These are phyloP conservation scores for Aquilaria yunnanensis DNA, from an alignment of 345 rosid species.

Conservation along the genomic window DNA sequence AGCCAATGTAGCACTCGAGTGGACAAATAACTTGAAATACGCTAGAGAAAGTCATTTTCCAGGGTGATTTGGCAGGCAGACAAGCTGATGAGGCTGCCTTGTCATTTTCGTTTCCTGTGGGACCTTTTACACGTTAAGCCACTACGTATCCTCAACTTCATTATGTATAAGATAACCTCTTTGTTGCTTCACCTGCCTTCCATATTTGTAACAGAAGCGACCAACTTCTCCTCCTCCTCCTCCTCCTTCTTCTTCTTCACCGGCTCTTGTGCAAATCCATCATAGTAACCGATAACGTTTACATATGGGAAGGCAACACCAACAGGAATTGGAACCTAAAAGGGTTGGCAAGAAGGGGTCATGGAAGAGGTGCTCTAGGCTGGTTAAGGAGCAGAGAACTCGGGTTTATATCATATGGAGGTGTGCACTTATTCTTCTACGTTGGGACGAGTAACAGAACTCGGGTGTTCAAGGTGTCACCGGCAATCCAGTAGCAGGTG, in stretches of 20 bases:
- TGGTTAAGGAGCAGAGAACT: conserved; percentile 51
- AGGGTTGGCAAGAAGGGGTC: conserved; percentile 29
- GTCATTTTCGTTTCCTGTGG: conserved; percentile 25
- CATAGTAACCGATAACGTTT: no score
- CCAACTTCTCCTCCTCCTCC: background rate
- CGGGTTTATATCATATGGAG: conserved; percentile 71
- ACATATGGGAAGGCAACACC: background rate
- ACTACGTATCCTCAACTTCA: background rate
- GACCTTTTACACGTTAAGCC: conserved; percentile 20
- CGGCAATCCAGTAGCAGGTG: no score
- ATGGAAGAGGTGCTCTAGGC: conserved; percentile 47
- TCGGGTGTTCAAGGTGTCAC: no score
- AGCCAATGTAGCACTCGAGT: conserved; percentile 6
- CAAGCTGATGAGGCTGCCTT: conserved; percentile 30
- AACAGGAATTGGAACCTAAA: background rate
- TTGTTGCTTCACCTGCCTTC: background rate
- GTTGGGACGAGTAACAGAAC: conserved; percentile 28
- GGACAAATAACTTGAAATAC: conserved; percentile 19
- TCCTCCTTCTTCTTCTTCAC: no score
- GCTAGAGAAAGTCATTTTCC: conserved; percentile 25
- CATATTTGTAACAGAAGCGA: background rate
- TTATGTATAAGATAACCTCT: no score
- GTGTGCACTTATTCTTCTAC: conserved; percentile 61
- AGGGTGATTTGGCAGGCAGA: conserved; percentile 23
- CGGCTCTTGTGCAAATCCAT: no score